Evolutionary conservation across 2,329 filamentous ascomycete genomes (phyloP).

Genomic region (Fusarium annulatum): DNA sequence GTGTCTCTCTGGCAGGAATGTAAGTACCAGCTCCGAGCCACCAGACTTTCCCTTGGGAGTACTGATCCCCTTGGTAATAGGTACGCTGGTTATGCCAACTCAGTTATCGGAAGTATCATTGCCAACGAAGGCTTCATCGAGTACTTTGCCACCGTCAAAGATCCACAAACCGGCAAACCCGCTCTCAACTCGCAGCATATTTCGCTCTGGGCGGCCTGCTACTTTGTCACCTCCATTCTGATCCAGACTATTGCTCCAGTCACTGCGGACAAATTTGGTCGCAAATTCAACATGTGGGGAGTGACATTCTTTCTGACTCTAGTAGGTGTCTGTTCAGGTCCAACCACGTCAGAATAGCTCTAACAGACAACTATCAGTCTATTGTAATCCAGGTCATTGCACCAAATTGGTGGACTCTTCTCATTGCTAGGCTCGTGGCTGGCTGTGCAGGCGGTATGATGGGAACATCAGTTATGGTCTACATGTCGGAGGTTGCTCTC

Average conservation of each 20-base stretch:
- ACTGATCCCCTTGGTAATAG: not conserved
- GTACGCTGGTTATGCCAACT: not conserved
- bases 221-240: not conserved
- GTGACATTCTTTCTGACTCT: not conserved
- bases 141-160: not conserved
- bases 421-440: conserved; percentile 14
- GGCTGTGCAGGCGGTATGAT: conserved; percentile 21
- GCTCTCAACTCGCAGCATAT: not conserved
- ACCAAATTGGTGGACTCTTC: not conserved
- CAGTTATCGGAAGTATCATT: not conserved
- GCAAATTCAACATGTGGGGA: not conserved
- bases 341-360: not conserved
- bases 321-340: not conserved
- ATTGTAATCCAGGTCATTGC: not conserved
- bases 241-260: not conserved
- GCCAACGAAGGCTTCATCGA: not conserved
- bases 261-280: not conserved
- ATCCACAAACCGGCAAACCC: not conserved
- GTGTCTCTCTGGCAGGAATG: not conserved
- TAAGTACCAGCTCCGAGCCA: not conserved
- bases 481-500: conserved; percentile 21
- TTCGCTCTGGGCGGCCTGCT: not conserved
- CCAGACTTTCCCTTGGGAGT: fast-evolving
- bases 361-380: not conserved
- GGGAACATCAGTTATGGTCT: conserved; percentile 23